These are phyloP conservation scores for Fraxinus quadrangulata DNA, from an alignment of 257 asterid species.

Conservation along the genomic window DNA sequence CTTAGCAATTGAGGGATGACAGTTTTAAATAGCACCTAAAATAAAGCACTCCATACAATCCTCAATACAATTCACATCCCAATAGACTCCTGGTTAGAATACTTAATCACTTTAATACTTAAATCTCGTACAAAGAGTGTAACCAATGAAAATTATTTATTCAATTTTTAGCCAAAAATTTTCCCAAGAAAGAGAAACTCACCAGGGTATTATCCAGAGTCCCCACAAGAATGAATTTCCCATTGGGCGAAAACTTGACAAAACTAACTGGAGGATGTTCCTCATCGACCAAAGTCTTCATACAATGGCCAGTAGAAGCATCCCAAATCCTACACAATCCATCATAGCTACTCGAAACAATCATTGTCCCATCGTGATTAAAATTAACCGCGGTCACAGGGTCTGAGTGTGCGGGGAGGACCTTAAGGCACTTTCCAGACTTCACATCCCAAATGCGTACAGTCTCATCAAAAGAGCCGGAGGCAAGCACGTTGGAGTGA, in stretches of 20 bases:
- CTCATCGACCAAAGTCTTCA: constrained; percentile 90
- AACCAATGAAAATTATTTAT: constrained; percentile 15
- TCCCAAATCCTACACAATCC: constrained; percentile 99
- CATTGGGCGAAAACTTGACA: constrained; percentile 91
- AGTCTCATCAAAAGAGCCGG: constrained; percentile 92
- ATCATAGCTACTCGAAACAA: constrained; percentile 88
- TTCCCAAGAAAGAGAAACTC: constrained; percentile 28
- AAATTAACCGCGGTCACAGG: constrained; percentile 86
- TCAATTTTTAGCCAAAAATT: not conserved
- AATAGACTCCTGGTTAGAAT: not conserved
- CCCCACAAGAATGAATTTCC: constrained; percentile 85
- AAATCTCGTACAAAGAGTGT: not conserved
- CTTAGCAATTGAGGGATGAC: constrained; percentile 14
- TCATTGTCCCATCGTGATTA: constrained; percentile 76
- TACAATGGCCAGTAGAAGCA: constrained; percentile 92
- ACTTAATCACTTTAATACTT: not conserved
- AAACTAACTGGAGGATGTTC: constrained; percentile 97
- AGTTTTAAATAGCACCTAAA: constrained; percentile 6
- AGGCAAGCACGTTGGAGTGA: constrained; percentile 78
- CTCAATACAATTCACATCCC: not conserved
- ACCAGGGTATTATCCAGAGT: constrained; percentile 91
- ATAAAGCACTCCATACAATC: not conserved
- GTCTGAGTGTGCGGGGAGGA: constrained; percentile 92
- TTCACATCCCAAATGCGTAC: constrained; percentile 96
- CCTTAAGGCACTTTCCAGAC: constrained; percentile 88